phyloP scores from a whole-genome alignment of 345 rosid species.

The Aquilaria malaccensis region DNA sequence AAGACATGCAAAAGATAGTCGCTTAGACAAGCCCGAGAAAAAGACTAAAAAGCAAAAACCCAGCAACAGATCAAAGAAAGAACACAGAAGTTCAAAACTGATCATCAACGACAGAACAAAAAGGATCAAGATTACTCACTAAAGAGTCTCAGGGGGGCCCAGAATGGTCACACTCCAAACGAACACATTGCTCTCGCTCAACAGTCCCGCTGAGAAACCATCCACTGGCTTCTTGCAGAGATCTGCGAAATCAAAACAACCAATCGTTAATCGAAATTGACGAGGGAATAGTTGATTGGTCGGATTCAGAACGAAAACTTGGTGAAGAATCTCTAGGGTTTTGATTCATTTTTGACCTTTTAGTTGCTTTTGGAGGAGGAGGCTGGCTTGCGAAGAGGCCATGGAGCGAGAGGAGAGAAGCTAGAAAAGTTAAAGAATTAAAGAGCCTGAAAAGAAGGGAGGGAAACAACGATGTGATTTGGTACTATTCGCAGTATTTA shows the following conservation, averaged over 20 bases:
- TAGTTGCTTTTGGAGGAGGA: slow-evolving; percentile 80
- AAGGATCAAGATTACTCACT: slow-evolving; percentile 34
- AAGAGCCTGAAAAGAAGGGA: slow-evolving; percentile 24
- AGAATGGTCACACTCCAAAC: slow-evolving; percentile 84
- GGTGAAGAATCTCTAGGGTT: slow-evolving; percentile 7
- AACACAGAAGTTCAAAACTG: neutral
- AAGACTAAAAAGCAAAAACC: neutral
- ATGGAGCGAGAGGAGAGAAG: slow-evolving; percentile 7
- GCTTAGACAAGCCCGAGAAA: slow-evolving; percentile 4
- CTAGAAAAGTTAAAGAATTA: slow-evolving; percentile 7
- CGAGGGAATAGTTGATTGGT: neutral
- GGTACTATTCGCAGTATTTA: too few relatives aligned
- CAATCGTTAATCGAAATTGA: slow-evolving; percentile 7
- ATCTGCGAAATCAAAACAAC: slow-evolving; percentile 38
- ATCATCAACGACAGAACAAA: neutral
- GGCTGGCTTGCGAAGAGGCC: slow-evolving; percentile 43
- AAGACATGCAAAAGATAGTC: neutral
- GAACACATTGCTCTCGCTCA: slow-evolving; percentile 65
- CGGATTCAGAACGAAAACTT: neutral
- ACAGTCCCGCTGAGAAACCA: slow-evolving; percentile 93
- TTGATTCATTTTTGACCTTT: slow-evolving; percentile 33
- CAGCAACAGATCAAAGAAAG: neutral
- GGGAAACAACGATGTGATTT: slow-evolving; percentile 11
- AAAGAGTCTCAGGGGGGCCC: slow-evolving; percentile 83
- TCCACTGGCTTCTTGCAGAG: slow-evolving; percentile 85